phyloP scores from a whole-genome alignment of 768 basidiomycete species.

The Rhodotorula toruloides region DNA sequence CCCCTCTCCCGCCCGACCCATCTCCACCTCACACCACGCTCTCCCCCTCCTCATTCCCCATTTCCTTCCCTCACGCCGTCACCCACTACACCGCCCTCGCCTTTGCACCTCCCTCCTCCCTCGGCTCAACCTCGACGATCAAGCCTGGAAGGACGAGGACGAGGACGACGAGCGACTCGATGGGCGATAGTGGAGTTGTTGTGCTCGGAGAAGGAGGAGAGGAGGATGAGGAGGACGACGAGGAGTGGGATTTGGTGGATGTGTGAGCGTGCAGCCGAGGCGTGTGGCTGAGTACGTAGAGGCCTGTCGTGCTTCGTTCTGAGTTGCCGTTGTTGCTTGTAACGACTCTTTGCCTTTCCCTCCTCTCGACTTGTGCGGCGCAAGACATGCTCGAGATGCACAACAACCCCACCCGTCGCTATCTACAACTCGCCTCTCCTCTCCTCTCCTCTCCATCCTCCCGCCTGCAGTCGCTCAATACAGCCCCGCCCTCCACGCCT shows the following conservation, averaged over 20 bases:
- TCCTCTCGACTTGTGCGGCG: no score
- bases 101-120: no score
- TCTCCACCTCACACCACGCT: background rate
- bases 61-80: background rate
- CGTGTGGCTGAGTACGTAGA: no score
- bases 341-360: no score
- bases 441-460: no score
- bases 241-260: conserved; percentile 10
- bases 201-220: background rate
- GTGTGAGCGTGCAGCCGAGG: no score
- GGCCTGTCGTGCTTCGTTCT: no score
- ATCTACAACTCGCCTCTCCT: no score
- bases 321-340: no score
- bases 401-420: no score
- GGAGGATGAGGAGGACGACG: conserved; percentile 14
- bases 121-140: background rate
- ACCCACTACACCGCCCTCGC: conserved; percentile 4
- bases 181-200: conserved; percentile 14
- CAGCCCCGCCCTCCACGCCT: conserved; percentile 15
- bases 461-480: no score
- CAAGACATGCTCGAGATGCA: no score
- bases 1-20: background rate
- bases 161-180: background rate
- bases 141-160: background rate
- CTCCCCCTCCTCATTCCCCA: conserved; percentile 6